Base-by-base conservation (phyloP, 2,329 filamentous ascomycete genomes). In the Ramularia collo-cygni region DNA sequence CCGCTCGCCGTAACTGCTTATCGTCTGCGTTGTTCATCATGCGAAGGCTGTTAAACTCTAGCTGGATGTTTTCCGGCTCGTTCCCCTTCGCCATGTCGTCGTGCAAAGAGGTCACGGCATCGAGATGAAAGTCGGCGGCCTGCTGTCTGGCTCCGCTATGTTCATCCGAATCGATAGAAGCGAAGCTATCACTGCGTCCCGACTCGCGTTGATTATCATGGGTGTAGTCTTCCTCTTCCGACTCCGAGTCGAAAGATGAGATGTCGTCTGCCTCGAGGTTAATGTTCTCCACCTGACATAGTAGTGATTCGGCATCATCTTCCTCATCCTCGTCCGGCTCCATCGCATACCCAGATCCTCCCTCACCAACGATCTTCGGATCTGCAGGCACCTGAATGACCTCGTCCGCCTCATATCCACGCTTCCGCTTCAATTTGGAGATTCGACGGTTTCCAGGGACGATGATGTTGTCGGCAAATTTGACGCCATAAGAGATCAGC, bases 41-140 rank as follows among this genome's bases (percentile, higher is more conserved):
- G 8, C 90, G 83, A n/a, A 96, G 72, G 33, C 87, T 85, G 70
- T 89, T 94, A 47, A 98, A 84, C 61, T 98, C 92, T 24, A 96
- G 76, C 60, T 90, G 87, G 56, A 95, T 89, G 48, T 94, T 92
- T 59, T 93, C 85, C 8, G 79, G 77, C 10, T 77, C 76, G 35
- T 78, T 70, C 15, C 81, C 83, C 44, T 79, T 76, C 37, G 83
- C 81, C 29, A 96, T 72, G 16, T 87, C 85, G 56, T 95, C 89
- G 46, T 89, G 75, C n/a, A 96, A 76, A 45, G 86, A 90, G 49
- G 81, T 74, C 3, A 90, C 85, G 17, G 90, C 90, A 57, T 95
- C 90, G 46, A 82, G 74, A 60, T 95, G 85, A 73, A 96, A 96
- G 42, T 79, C 72, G 42, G 75, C 72, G 15, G 73, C 68, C 42